phyloP scores from a whole-genome alignment of 225 moss, liverwort and hornwort genomes.

The Lunularia cruciata region DNA sequence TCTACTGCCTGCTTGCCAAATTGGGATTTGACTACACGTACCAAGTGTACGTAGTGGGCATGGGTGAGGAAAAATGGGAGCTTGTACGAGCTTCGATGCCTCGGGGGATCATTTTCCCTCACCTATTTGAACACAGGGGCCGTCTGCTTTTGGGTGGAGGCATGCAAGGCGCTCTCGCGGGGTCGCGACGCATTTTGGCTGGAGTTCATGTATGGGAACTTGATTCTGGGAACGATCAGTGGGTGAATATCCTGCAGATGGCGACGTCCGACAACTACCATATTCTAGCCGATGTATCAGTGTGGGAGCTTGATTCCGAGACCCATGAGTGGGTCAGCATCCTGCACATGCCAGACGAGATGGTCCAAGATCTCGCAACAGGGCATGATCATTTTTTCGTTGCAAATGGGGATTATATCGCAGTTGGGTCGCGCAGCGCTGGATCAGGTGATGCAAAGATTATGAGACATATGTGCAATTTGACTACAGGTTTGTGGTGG shows the following conservation, averaged over 20 bases:
- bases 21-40: background rate
- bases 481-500: constrained; percentile 12
- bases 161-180: background rate
- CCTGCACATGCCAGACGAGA: constrained; percentile 11
- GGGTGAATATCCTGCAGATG: constrained; percentile 10
- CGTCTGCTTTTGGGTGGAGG: constrained; percentile 21
- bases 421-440: constrained; percentile 9
- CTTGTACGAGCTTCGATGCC: background rate
- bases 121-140: constrained; percentile 4
- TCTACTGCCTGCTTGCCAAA: constrained; percentile 4
- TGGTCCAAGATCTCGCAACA: background rate
- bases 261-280: background rate
- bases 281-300: background rate
- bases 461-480: constrained; percentile 19
- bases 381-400: constrained; percentile 8
- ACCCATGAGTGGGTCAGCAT: background rate
- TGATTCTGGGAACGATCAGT: background rate
- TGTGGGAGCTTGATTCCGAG: background rate
- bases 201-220: constrained; percentile 21
- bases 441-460: constrained; percentile 18
- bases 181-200: background rate
- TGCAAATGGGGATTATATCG: constrained; percentile 16
- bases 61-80: constrained; percentile 1
- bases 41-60: constrained; percentile 9
- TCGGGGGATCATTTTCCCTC: background rate